Evolutionary conservation across 768 basidiomycete species (phyloP).

Genomic region (Clathrus columnatus): DNA sequence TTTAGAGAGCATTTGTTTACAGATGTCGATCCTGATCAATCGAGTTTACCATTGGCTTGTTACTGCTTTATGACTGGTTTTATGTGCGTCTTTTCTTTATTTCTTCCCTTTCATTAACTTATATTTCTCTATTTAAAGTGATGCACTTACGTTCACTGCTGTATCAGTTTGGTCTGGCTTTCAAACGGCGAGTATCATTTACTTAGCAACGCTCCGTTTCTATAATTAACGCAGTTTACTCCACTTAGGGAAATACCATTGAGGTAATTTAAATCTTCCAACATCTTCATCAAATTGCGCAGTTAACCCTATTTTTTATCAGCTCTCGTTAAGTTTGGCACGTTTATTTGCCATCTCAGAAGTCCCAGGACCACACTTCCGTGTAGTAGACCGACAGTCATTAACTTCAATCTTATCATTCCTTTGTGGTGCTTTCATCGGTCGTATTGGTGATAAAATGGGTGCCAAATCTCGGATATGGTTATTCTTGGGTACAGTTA

Average conservation of each 20-base stretch:
- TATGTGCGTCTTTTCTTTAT: conserved; percentile 35
- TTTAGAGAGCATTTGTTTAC: neutral
- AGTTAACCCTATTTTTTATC: conserved; percentile 16
- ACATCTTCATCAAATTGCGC: neutral
- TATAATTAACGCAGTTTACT: neutral
- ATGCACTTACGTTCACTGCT: conserved; percentile 67
- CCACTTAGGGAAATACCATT: neutral
- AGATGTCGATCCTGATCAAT: conserved; percentile 45
- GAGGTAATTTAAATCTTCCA: conserved; percentile 7
- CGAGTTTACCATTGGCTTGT: conserved; percentile 46
- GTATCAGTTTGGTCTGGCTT: conserved; percentile 82
- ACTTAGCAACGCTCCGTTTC: conserved; percentile 6
- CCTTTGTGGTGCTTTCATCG: conserved; percentile 65
- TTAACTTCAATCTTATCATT: conserved; percentile 70
- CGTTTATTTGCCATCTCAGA: conserved; percentile 27
- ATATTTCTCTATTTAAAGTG: conserved; percentile 16
- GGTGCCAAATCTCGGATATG: conserved; percentile 66
- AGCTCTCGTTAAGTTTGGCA: neutral
- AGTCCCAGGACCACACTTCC: conserved; percentile 52
- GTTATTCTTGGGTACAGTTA: conserved; percentile 60
- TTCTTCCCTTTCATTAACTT: neutral
- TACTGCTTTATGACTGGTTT: conserved; percentile 78
- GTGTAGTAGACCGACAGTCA: conserved; percentile 75
- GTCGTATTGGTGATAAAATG: conserved; percentile 69
- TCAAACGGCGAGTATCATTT: conserved; percentile 50